A percentile compares a stretch with the other conserved stretches of the same genome.
These are phyloP conservation scores for Ustilago trichophora DNA, from an alignment of 1,284 basidiomycete genomes.

Conservation along the genomic window DNA sequence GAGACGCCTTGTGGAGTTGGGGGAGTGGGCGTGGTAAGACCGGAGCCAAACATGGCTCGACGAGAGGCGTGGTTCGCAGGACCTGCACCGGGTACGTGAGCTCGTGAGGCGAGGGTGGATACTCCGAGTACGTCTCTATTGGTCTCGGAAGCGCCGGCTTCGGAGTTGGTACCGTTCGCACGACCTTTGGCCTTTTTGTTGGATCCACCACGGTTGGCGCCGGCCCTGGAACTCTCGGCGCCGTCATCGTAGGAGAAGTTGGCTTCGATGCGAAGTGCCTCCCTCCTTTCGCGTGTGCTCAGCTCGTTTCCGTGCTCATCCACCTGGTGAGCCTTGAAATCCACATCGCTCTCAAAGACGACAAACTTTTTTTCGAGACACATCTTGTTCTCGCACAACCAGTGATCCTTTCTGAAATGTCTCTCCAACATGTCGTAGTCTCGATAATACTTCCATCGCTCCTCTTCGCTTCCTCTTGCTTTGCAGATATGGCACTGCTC, in stretches of 20 bases:
- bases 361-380: constrained; percentile 92
- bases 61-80: constrained; percentile 47
- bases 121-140: constrained; percentile 35
- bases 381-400: constrained; percentile 77
- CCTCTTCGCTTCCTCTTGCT: constrained; percentile 50
- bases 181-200: too few species aligned
- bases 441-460: constrained; percentile 58
- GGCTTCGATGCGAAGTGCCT: constrained; percentile 79
- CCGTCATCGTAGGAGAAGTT: constrained; percentile 81
- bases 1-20: constrained; percentile 26
- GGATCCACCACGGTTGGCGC: too few species aligned
- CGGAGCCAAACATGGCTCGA: constrained; percentile 42
- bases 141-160: neutral
- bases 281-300: constrained; percentile 78
- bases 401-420: constrained; percentile 72
- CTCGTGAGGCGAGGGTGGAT: constrained; percentile 57
- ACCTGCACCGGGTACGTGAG: constrained; percentile 67
- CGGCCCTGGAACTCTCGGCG: constrained; percentile 49
- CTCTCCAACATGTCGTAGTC: constrained; percentile 64
- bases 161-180: constrained; percentile 17
- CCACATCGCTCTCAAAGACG: constrained; percentile 85
- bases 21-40: constrained; percentile 27
- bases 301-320: constrained; percentile 84
- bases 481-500: constrained; percentile 95
- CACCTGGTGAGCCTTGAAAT: constrained; percentile 91